Conservation (phyloP, 768 basidiomycete genomes). For the Mycena galopus region DNA sequence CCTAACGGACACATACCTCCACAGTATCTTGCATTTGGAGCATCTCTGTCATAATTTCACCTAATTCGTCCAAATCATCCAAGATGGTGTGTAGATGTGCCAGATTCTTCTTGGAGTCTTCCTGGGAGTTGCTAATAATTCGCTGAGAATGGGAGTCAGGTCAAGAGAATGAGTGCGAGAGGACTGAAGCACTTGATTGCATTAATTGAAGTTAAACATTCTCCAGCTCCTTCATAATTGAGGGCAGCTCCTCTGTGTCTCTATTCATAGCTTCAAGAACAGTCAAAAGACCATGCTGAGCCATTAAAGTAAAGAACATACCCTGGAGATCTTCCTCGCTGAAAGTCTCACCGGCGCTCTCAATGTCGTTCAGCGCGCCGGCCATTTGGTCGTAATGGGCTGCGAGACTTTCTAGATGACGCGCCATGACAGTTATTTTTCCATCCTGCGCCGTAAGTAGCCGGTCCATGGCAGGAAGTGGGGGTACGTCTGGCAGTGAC, state of each 20-base stretch:
- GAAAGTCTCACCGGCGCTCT: slow-evolving; percentile 74
- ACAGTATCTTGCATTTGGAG: slow-evolving; percentile 74
- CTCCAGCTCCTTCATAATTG: slow-evolving; percentile 81
- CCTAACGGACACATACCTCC: slow-evolving; percentile 61
- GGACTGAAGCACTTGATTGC: slow-evolving; percentile 63
- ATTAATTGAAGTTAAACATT: slow-evolving; percentile 65
- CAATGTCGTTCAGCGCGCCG: slow-evolving; percentile 70
- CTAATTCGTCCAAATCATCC: slow-evolving; percentile 81
- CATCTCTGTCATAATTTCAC: slow-evolving; percentile 86
- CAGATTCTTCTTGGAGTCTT: slow-evolving; percentile 59
- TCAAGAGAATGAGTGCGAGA: not conserved
- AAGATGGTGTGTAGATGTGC: slow-evolving; percentile 63
- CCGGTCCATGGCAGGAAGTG: slow-evolving; percentile 58
- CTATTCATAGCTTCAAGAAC: slow-evolving; percentile 77
- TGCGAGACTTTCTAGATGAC: slow-evolving; percentile 76
- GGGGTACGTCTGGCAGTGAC: slow-evolving; percentile 58
- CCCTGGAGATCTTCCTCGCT: slow-evolving; percentile 79
- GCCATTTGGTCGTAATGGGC: slow-evolving; percentile 86
- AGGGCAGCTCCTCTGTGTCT: slow-evolving; percentile 83
- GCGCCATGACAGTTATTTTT: slow-evolving; percentile 76
- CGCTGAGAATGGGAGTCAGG: slow-evolving; percentile 52
- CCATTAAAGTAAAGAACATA: slow-evolving; percentile 40
- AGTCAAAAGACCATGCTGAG: not conserved
- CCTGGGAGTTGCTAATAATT: slow-evolving; percentile 62
- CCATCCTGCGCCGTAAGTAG: slow-evolving; percentile 69